Base-by-base conservation (phyloP, 169 alveolate species). In the Theileria equi region DNA sequence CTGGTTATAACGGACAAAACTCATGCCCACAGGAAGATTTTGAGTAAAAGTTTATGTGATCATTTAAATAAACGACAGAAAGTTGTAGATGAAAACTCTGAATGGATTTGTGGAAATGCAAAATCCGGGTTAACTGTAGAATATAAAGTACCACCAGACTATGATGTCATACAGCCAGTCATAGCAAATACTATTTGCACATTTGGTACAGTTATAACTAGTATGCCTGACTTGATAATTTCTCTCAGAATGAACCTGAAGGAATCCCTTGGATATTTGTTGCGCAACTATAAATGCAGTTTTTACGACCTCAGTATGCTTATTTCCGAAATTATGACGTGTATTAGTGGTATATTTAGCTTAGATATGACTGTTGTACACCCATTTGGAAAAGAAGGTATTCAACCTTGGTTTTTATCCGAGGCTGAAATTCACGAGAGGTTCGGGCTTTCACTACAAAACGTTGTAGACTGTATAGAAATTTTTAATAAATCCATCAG, bases 351-450 rank as follows among this genome's bases (percentile, higher is more conserved):
- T 28, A 3, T 35, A 26, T 64, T 47, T 25, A 28, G 7, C 21
- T 35, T 31, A n/a, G 73, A 67, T 26, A 38, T 17, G 58, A 3
- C 49, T n/a, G 54, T 74, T 16, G 32, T 77, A 25, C 58, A 77
- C 59, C 35, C 73, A 0, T 77, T 77, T 59, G 86, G 86, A 0
- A 61, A 80, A n/a, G 26, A 45, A 17, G 86, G 86, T 31, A 38
- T 67, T 25, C 86, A 71, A 41, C 86, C 86, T 5, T 77, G 74
- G 77, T 66, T 67, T 38, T 49, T 77, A 45, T 40, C 81, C 13
- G 67, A 48, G 21, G 66, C 81, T 5, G 86, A 77, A 40, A 48
- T 77, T 11, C 57, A 77, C 69, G 62, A 77, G 32, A 44, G 49
- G 36, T 65, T 67, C 61, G 77, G 86, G 19, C 2, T 67, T 28